Base-by-base conservation (phyloP, 345 rosid species). In the Eutrema yunnanense region DNA sequence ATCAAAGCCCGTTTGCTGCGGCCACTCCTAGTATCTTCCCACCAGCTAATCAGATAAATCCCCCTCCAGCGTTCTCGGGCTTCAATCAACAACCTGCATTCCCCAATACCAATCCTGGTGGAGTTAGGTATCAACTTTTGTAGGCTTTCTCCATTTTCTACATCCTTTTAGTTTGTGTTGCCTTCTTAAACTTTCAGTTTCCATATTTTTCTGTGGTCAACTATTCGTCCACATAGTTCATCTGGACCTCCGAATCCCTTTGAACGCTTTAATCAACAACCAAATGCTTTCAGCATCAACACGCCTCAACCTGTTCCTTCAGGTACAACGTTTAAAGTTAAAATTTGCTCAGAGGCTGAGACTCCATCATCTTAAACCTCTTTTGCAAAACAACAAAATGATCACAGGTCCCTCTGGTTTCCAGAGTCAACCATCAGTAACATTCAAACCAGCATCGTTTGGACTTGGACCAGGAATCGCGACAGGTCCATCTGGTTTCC, bases 231-330 rank as follows among this genome's bases (percentile, higher is more conserved):
- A 51, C 73, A 68, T 65, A 82, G 78, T 78, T 66, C 77, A 47
- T 79, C 76, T 62, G 86, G 84, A 54, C 84, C 83, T 69, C 83
- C 80, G 46, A 83, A 51, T 80, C 62, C 73, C 13, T 75, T 80
- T 72, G 80, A 81, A 47, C 82, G 74, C 67, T 73, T 76, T 65
- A 73, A 75, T 62, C 87, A 82, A 78, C 71, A 81, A 51, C 46
- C 83, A 46, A 65, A 76, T 76, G 73, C 62, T 54, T 81, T 77
- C 75, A 46, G 32, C 38, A 26, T 55, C 53, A 75, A 75, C 60
- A 69, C 65, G 38, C 75, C 80, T 40, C 56, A 80, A 65, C 50
- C 71, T 50, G 37, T 56, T 72, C 70, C 77, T 62, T 60, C 77
- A 72, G 81, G 73, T 81, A 76, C 71, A 55, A 38, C 40, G 55